These are phyloP conservation scores for Cutaneotrichosporon cutaneum DNA, from an alignment of 1,284 basidiomycete genomes.

Conservation along the genomic window DNA sequence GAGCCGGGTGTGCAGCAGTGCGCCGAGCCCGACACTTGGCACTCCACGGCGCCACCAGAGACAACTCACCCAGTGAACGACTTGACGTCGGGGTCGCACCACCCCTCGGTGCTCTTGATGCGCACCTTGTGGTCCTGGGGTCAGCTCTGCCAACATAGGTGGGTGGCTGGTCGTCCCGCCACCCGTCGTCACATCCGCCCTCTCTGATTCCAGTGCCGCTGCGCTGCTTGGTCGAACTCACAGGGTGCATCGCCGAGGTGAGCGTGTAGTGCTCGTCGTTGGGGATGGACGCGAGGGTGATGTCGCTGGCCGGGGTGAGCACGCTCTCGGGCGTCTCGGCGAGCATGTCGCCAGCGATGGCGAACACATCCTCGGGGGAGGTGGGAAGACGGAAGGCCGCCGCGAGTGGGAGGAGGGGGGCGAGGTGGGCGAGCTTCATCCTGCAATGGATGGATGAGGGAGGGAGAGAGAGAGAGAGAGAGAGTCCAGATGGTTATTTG, in stretches of 20 bases:
- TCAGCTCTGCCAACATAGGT: background rate
- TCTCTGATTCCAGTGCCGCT: too few species aligned
- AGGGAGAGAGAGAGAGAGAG: background rate
- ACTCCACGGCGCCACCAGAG: background rate
- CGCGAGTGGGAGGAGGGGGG: slow-evolving; percentile 23
- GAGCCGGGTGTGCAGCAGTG: background rate
- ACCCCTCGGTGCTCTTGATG: slow-evolving; percentile 52
- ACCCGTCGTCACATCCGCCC: background rate
- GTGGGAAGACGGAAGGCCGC: slow-evolving; percentile 35
- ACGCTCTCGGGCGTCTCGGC: slow-evolving; percentile 18
- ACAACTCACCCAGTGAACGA: slow-evolving; percentile 41
- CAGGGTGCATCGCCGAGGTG: slow-evolving; percentile 37
- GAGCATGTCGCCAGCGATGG: slow-evolving; percentile 31
- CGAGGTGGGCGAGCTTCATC: slow-evolving; percentile 16
- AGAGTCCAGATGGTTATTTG: background rate
- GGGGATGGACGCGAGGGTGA: slow-evolving; percentile 33
- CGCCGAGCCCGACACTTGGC: background rate
- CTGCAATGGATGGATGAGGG: slow-evolving; percentile 13
- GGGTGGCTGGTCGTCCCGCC: background rate
- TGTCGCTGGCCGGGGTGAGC: slow-evolving; percentile 38
- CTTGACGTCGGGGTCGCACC: slow-evolving; percentile 51
- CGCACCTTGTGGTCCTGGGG: slow-evolving; percentile 43
- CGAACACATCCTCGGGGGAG: slow-evolving; percentile 32
- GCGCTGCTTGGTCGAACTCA: too few species aligned
- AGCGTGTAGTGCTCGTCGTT: slow-evolving; percentile 38